Evolutionary conservation across 1,284 basidiomycete species (phyloP).

Genomic region (Dichomitus squalens): DNA sequence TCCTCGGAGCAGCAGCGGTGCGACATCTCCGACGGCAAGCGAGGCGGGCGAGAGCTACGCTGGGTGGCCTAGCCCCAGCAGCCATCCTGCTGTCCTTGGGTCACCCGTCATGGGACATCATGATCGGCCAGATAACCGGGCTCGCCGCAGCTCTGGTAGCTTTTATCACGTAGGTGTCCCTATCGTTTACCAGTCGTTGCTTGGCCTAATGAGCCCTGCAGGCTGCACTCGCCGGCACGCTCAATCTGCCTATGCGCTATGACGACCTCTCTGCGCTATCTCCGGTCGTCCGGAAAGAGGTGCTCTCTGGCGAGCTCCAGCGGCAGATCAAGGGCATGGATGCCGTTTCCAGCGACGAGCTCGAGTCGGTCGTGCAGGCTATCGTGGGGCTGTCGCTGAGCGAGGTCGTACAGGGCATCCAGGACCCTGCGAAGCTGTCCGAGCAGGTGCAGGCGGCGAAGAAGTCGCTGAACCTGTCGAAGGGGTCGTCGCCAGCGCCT

Average conservation of each 20-base stretch:
- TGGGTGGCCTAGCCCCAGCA: conserved; percentile 74
- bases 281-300: conserved; percentile 81
- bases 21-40: conserved; percentile 79
- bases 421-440: conserved; percentile 64
- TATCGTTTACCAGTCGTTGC: background rate
- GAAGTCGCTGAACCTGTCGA: conserved; percentile 38
- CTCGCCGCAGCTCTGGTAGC: conserved; percentile 76
- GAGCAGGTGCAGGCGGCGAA: conserved; percentile 61
- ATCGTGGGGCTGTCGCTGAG: conserved; percentile 70
- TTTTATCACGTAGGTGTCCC: conserved; percentile 67
- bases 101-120: conserved; percentile 55
- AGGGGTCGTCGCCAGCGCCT: conserved; percentile 42
- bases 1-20: conserved; percentile 74
- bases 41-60: conserved; percentile 75
- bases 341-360: conserved; percentile 51
- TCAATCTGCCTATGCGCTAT: conserved; percentile 78
- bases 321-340: conserved; percentile 67
- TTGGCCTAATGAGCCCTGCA: conserved; percentile 30
- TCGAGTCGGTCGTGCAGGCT: conserved; percentile 68
- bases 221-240: conserved; percentile 77
- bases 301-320: conserved; percentile 79
- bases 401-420: conserved; percentile 75
- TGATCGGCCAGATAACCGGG: conserved; percentile 59
- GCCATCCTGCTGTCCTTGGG: conserved; percentile 48
- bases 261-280: conserved; percentile 81